These are phyloP conservation scores for Phialophora expanda DNA, from an alignment of 2,329 filamentous ascomycete species.

Conservation along the genomic window DNA sequence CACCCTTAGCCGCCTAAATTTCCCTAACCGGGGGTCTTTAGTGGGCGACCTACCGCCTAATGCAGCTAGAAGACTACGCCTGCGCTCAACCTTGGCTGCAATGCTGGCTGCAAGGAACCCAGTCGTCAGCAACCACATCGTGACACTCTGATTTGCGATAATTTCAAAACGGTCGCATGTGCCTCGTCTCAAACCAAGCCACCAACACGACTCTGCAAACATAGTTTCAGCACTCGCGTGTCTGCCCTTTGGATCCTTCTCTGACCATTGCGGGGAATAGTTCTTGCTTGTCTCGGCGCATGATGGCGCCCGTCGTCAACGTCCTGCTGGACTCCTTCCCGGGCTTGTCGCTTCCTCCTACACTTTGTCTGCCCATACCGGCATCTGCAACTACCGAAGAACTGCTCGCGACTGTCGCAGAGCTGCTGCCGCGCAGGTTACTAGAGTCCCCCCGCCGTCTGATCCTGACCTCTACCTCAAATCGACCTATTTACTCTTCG, in stretches of 20 bases:
- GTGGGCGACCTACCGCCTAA: background rate
- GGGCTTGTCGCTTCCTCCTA: slow-evolving; percentile 81
- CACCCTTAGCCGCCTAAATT: slow-evolving; percentile 10
- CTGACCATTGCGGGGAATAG: background rate
- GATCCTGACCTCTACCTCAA: slow-evolving; percentile 80
- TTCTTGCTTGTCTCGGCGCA: background rate
- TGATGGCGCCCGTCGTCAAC: slow-evolving; percentile 61
- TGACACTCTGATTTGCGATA: background rate
- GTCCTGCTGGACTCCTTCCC: slow-evolving; percentile 83
- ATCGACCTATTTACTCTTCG: slow-evolving; percentile 67
- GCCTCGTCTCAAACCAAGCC: slow-evolving; percentile 17
- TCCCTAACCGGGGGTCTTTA: background rate
- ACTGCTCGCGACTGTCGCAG: slow-evolving; percentile 66
- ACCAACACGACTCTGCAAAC: slow-evolving; percentile 9
- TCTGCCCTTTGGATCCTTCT: background rate
- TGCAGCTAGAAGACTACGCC: slow-evolving; percentile 14
- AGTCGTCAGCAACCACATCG: slow-evolving; percentile 5
- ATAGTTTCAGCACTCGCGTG: slow-evolving; percentile 10
- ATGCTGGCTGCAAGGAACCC: slow-evolving; percentile 4
- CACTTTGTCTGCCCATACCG: slow-evolving; percentile 75
- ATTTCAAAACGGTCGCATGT: slow-evolving; percentile 10
- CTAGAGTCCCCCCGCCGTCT: slow-evolving; percentile 59
- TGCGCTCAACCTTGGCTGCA: slow-evolving; percentile 1
- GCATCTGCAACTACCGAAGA: slow-evolving; percentile 69
- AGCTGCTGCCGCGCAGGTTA: slow-evolving; percentile 63